Evolutionary conservation across 257 asterid genomes (phyloP), one percentile per base, ranked within the genome.

Genomic region (Eucommia ulmoides): DNA sequence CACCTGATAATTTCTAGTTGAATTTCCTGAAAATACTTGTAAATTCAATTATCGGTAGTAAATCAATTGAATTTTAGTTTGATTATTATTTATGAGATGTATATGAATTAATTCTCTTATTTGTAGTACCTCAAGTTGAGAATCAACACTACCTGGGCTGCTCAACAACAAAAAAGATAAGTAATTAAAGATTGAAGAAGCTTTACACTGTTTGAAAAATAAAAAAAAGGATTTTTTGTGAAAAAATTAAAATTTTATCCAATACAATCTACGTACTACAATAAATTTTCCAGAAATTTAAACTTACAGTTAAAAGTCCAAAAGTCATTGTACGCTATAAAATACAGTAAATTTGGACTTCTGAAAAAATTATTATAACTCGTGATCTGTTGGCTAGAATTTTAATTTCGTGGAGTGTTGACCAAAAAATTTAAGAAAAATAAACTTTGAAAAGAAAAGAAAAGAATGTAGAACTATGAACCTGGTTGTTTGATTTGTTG

Each of bases 121-220:
- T n/a, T n/a, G 2, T 0, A 61, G 17, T 48, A 83, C 95, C 93
- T 82, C 93, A 21, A 80, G 48, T 50, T 80, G 94, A 52, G 88
- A 57, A 67, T 82, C 93, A 19, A 63, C 76, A 50, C 64, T 67
- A 16, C 60, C 58, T 8, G 94, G 82, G 78, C 96, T 78, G 74
- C 78, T 49, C 25, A 26, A 26, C 6, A 26, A 26, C 12, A 26
- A 26, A 26, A 26, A 4, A 26, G 6, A 15, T 8, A 20, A 17
- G 19, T 14, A 10, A 17, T 22, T 7, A 8, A 6, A 50, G 1
- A 33, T 25, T 26, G 12, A 26, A 26, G 12, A 17, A 15, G 24
- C 1, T 15, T 41, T 20, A 20, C 22, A 21, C 10, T n/a, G 11
- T 16, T 23, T n/a, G 23, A 23, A 20, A 21, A 23, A 35, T 1